Percentiles rank a stretch among this genome's conserved stretches.
These are phyloP conservation scores for Trypanosoma brucei DNA, from an alignment of 208 protist species.

Conservation along the genomic window DNA sequence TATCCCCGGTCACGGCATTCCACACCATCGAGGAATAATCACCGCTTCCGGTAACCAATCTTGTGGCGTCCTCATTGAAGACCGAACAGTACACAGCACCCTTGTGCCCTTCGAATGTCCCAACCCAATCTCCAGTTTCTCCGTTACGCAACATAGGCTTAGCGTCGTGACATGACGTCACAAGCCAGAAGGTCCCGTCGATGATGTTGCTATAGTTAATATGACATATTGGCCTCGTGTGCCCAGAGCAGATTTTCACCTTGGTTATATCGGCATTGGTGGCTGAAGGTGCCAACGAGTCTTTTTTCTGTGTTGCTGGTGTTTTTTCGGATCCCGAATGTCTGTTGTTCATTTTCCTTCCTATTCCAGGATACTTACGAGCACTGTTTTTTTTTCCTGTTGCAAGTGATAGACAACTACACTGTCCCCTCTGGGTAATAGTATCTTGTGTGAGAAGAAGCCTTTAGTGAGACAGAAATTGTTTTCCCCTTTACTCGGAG, in stretches of 20 bases:
- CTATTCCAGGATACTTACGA: not conserved
- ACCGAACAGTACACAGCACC: conserved; percentile 92
- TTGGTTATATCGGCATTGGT: conserved; percentile 33
- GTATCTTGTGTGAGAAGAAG: too few relatives aligned
- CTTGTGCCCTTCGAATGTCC: conserved; percentile 94
- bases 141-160: conserved; percentile 93
- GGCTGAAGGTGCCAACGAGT: not conserved
- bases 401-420: conserved; percentile 1
- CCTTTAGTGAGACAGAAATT: too few relatives aligned
- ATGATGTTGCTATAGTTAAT: conserved; percentile 90
- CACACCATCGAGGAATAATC: conserved; percentile 93
- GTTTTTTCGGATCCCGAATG: conserved; percentile 54
- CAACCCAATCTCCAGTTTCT: conserved; percentile 94
- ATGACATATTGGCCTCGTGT: conserved; percentile 88
- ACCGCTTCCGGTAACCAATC: conserved; percentile 88
- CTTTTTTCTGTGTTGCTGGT: conserved; percentile 16
- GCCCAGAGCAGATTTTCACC: conserved; percentile 90
- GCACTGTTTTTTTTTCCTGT: not conserved
- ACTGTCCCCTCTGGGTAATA: conserved; percentile 1
- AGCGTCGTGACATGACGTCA: conserved; percentile 87
- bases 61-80: conserved; percentile 83
- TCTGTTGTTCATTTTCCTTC: conserved; percentile 36
- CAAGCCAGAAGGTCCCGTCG: conserved; percentile 90
- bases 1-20: conserved; percentile 88
- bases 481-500: too few relatives aligned